Evolutionary conservation across 164 flowering plant genomes (phyloP), one percentile per base, ranked within the genome.

Genomic region (Magnolia officinalis): DNA sequence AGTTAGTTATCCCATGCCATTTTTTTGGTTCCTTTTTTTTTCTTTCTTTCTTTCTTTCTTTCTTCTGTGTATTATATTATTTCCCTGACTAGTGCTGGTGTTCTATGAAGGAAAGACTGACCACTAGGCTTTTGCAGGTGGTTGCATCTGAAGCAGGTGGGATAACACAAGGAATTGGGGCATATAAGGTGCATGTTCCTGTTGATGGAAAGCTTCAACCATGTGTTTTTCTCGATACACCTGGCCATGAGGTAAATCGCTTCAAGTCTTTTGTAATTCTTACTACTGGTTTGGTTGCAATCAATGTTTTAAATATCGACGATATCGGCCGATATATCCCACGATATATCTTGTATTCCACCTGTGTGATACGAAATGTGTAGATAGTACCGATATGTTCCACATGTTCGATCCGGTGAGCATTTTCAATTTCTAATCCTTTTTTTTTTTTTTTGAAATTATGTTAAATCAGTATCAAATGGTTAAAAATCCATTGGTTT

Each of bases 111-210:
- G 37, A 18, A 68, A 61, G n/a, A 26, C 72, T 80, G 79, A 80
- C 72, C 50, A 49, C 26, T 70, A 29, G 50, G 67, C 75, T 70
- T 77, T 76, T 77, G 51, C 86, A 95, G 98, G 98, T 95, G 49
- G 92, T 88, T 86, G 95, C 95, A 72, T 88, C 92, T 75, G 98
- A 95, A 88, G 97, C 98, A 49, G 98, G 98, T 76, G 98, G 98
- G 64, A 95, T 95, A 70, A 95, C 98, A 58, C 98, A 95, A 85
- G 98, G 98, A 75, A 93, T 93, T 85, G 98, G 98, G 24, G 98
- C 98, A 64, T 95, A 95, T 84, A 91, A 88, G 80, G 93, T 95
- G 63, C 80, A 82, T 72, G 91, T 95, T 72, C 92, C 96, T 71
- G 84, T 93, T 52, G 98, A 95, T 78, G 96, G 96, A 58, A 88